These are phyloP conservation scores for Mollisiaceae sp. DNA, from an alignment of 2,329 filamentous ascomycete species.

Conservation along the genomic window DNA sequence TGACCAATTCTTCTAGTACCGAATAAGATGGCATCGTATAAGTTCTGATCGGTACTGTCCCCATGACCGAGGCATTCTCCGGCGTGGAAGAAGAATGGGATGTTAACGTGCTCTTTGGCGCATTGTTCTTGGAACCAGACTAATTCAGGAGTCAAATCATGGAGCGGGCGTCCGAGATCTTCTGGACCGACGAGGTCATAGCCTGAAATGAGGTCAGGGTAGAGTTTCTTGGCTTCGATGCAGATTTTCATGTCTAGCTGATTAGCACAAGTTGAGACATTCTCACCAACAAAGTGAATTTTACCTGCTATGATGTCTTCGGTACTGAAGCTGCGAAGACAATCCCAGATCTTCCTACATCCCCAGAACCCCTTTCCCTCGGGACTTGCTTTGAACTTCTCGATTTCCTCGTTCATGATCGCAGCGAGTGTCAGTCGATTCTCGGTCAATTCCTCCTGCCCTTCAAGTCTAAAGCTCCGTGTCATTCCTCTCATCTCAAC, in stretches of 20 bases:
- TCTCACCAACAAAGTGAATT: neutral
- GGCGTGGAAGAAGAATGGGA: constrained; percentile 94
- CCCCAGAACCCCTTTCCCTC: constrained; percentile 81
- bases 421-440: constrained; percentile 69
- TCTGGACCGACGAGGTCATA: constrained; percentile 91
- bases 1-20: constrained; percentile 86
- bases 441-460: constrained; percentile 66
- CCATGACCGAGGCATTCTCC: constrained; percentile 84
- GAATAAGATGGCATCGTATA: constrained; percentile 85
- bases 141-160: constrained; percentile 76
- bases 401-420: constrained; percentile 75
- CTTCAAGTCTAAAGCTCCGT: constrained; percentile 71
- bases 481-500: constrained; percentile 71
- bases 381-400: constrained; percentile 70
- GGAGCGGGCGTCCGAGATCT: constrained; percentile 74
- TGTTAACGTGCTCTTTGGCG: constrained; percentile 70
- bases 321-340: constrained; percentile 65
- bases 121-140: constrained; percentile 92
- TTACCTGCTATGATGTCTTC: constrained; percentile 66
- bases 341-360: constrained; percentile 80
- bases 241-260: constrained; percentile 77
- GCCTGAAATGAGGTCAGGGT: constrained; percentile 78
- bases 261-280: neutral
- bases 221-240: constrained; percentile 77
- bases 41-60: constrained; percentile 73